Evolutionary conservation across 2,329 filamentous ascomycete species (phyloP).

Genomic region (Fusarium foetens): DNA sequence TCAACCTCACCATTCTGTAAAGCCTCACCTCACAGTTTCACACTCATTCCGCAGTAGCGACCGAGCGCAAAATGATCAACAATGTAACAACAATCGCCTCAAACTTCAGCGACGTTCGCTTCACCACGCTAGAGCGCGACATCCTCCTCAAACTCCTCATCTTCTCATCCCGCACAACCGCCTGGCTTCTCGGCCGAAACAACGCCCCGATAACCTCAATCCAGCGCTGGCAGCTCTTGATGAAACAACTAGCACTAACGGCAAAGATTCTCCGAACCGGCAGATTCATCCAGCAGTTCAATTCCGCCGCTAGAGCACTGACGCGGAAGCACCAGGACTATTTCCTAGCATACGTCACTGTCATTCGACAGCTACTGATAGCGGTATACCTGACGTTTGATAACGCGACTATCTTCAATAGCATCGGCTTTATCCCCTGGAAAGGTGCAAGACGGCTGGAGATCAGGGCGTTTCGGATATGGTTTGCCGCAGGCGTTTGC

Average conservation of each 20-base stretch:
- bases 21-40: neutral
- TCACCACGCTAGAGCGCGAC: constrained; percentile 12
- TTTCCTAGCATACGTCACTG: constrained; percentile 9
- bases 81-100: neutral
- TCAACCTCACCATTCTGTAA: neutral
- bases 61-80: neutral
- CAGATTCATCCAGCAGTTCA: constrained; percentile 4
- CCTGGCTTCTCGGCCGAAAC: constrained; percentile 8
- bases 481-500: constrained; percentile 9
- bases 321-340: constrained; percentile 3
- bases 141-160: constrained; percentile 7
- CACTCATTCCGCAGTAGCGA: no score
- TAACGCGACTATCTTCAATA: constrained; percentile 20
- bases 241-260: constrained; percentile 13
- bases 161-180: constrained; percentile 5
- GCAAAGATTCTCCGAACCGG: constrained; percentile 11
- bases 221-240: neutral
- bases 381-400: constrained; percentile 18
- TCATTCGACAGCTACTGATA: constrained; percentile 13
- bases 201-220: neutral
- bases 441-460: constrained; percentile 17
- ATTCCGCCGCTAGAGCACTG: neutral
- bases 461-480: constrained; percentile 10
- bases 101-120: neutral
- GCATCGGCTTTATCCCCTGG: constrained; percentile 24